Evolutionary conservation across 768 basidiomycete genomes (phyloP).

Genomic region (Heimioporus sp.): DNA sequence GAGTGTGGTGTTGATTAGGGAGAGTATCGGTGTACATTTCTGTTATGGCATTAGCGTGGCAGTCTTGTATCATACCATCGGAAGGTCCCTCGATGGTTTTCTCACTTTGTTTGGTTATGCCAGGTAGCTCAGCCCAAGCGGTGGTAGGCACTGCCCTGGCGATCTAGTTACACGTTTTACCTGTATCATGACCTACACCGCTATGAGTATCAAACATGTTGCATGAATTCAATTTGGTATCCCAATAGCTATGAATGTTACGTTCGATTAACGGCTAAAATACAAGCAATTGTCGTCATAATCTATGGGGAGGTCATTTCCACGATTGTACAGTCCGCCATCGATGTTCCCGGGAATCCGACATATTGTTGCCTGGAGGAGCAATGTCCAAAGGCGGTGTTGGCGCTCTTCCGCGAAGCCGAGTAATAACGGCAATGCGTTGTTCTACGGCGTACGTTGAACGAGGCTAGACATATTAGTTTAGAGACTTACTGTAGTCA

Average conservation of each 20-base stretch:
- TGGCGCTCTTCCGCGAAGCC: slow-evolving; percentile 49
- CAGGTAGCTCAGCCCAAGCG: too few species aligned
- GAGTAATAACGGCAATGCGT: slow-evolving; percentile 50
- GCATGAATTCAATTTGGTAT: too few species aligned
- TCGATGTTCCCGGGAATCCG: slow-evolving; percentile 31
- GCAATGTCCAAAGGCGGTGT: slow-evolving; percentile 40
- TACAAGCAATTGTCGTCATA: neutral
- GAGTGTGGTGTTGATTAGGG: slow-evolving; percentile 1
- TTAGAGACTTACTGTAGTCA: slow-evolving; percentile 58
- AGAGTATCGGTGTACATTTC: too few species aligned
- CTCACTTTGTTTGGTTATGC: too few species aligned
- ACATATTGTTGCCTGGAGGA: slow-evolving; percentile 1
- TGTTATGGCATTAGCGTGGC: too few species aligned
- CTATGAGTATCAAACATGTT: too few species aligned
- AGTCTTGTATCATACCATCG: too few species aligned
- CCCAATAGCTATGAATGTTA: slow-evolving; percentile 32
- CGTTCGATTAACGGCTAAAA: slow-evolving; percentile 35
- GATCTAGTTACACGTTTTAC: too few species aligned
- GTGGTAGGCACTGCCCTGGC: too few species aligned
- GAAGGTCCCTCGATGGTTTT: too few species aligned
- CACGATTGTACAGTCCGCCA: slow-evolving; percentile 40
- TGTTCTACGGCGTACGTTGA: slow-evolving; percentile 35
- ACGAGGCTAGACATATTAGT: neutral
- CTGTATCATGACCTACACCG: too few species aligned
- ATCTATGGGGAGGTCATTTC: slow-evolving; percentile 18